Evolutionary conservation across 345 rosid species (phyloP), one percentile per base, ranked within the genome.

Genomic region (Citrus trifoliata): DNA sequence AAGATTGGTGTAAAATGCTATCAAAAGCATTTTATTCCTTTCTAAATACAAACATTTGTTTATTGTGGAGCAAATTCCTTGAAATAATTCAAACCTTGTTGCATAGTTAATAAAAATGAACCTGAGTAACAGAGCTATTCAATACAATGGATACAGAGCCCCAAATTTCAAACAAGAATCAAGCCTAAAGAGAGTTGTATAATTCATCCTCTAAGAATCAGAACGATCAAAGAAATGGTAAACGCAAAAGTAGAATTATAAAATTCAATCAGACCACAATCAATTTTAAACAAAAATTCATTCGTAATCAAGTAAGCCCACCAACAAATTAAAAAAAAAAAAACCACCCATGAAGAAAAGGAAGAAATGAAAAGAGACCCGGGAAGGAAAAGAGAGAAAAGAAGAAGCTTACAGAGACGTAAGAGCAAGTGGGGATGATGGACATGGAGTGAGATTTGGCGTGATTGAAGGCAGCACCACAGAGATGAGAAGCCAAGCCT

Each of bases 401-500:
- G 67, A 28, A 67, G 58, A 53, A 53, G 58, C 90, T 70, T 32
- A 90, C 98, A 60, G 96, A 95, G 77, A 95, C 91, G 48, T 95
- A 92, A 69, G 99, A 88, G 90, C 98, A 95, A 24, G 96, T 77
- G 64, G 99, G 98, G 76, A 90, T 79, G 78, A 93, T 51, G 79
- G 89, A 85, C 46, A 95, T 27, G 76, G 96, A 89, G 74, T 89
- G 84, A 32, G 93, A 80, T 16, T 90, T 82, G 83, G 96, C 97
- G 83, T 91, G 95, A 74, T 80, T 77, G 79, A 95, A 88, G 64
- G 97, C 96, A 1, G 97, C 97, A 76, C 85, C 74, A 61, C 93
- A 92, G 81, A 93, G 97, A 65, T 82, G 93, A 28, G 97, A 91
- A 82, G 98, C 99, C 85, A 93, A 60, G 53, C 99, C 98, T 79